Base-by-base conservation (phyloP, 495 filamentous ascomycete genomes). In the Neurospora sp. region DNA sequence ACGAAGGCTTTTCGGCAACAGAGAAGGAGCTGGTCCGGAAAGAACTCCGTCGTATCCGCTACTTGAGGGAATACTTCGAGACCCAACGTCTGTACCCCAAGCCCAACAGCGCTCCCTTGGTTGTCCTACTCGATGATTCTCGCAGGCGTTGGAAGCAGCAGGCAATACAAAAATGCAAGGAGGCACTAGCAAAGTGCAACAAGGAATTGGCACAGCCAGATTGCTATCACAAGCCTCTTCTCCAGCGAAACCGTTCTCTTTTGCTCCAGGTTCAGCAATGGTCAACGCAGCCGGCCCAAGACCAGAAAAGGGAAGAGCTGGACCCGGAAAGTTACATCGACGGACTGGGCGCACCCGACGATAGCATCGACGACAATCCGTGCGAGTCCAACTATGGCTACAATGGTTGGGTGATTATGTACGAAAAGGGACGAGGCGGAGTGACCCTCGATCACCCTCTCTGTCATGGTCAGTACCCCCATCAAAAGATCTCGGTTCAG, bases 401-500 rank as follows among this genome's bases (percentile, higher is more conserved):
- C 75, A 79, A 77, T 46, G 78, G 78, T 1, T 79, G 78, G 78
- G 23, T 79, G 11, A 75, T 78, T n/a, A 70, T 71, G 14, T 79
- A 76, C 31, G 70, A 76, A 4, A 74, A 79, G 73, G 75, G 72
- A 3, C 31, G 74, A 72, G 78, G 78, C 66, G 76, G 78, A 35
- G 74, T 78, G 14, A 75, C 73, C 2, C 27, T 79, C 18, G 62
- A 77, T 9, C 75, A 78, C 27, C 75, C 76, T 0, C 72, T 77
- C 27, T 74, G 72, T 39, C 78, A 79, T 39, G 76, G 78, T 1
- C 71, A 71, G 23, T 79, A 78, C 39, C 78, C 76, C 12, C 78
- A 79, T 69, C 78, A 79, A 62, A 78, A 78, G 75, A 79, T 79
- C 18, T 74, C 78, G 1, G 71, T 77, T 14, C 77, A 77, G 69